phyloP scores from a whole-genome alignment of 148 eudicot genomes.

The Amaranthus palmeri region DNA sequence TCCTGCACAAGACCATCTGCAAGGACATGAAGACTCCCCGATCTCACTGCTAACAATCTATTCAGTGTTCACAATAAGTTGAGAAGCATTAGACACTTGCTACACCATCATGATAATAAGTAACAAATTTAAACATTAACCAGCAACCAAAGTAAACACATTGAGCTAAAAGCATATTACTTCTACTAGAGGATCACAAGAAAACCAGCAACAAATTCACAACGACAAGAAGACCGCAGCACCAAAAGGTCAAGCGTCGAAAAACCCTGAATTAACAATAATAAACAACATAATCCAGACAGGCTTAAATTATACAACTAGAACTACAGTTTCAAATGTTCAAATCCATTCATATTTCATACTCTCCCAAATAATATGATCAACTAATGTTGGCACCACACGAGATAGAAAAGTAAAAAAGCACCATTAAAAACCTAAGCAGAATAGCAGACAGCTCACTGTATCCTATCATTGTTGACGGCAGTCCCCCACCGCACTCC shows the following conservation, averaged over 20 bases:
- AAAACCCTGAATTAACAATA: neutral
- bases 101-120: neutral
- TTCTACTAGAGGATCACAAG: neutral
- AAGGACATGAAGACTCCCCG: slow-evolving; percentile 15
- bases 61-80: slow-evolving; percentile 24
- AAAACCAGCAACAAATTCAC: neutral
- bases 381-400: neutral
- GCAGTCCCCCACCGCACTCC: neutral
- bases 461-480: too few species aligned
- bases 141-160: neutral
- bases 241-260: neutral
- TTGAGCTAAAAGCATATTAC: neutral
- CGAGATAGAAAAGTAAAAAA: neutral
- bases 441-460: too few species aligned
- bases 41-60: slow-evolving; percentile 21
- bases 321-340: neutral
- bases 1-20: slow-evolving; percentile 13
- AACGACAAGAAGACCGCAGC: neutral
- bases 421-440: neutral
- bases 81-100: slow-evolving; percentile 14
- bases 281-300: neutral
- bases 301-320: neutral
- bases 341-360: neutral
- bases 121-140: neutral
- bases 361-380: neutral